phyloP scores from a whole-genome alignment of 2,329 filamentous ascomycete species.

The Xylaria sp. region DNA sequence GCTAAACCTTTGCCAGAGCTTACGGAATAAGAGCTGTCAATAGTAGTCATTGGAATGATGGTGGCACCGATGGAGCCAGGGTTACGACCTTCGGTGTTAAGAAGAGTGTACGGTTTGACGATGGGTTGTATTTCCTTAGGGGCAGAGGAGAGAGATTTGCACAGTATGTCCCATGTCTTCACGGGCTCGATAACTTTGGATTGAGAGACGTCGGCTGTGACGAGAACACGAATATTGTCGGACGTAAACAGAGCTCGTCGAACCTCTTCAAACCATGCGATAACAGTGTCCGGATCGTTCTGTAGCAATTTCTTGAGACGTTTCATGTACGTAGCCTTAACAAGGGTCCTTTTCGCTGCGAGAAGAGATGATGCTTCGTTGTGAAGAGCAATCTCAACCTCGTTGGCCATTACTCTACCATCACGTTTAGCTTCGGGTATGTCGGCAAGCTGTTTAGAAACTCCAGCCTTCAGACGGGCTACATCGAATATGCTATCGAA shows the following conservation, averaged over 20 bases:
- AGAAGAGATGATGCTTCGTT: slow-evolving; percentile 79
- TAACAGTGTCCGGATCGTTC: slow-evolving; percentile 77
- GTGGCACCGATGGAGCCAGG: slow-evolving; percentile 80
- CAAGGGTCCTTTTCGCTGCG: slow-evolving; percentile 82
- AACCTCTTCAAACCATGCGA: slow-evolving; percentile 81
- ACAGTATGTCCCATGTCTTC: slow-evolving; percentile 78
- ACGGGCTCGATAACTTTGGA: slow-evolving; percentile 78
- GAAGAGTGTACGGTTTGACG: slow-evolving; percentile 73
- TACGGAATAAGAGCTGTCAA: slow-evolving; percentile 91
- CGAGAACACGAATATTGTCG: slow-evolving; percentile 85
- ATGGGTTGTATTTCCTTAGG: slow-evolving; percentile 73
- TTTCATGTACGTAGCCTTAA: slow-evolving; percentile 88
- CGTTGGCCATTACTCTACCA: slow-evolving; percentile 74
- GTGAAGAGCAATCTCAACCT: slow-evolving; percentile 81
- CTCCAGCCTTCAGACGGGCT: slow-evolving; percentile 67
- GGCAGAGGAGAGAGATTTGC: slow-evolving; percentile 60
- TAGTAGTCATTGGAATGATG: slow-evolving; percentile 88
- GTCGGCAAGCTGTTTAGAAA: slow-evolving; percentile 88
- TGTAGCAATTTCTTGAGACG: slow-evolving; percentile 83
- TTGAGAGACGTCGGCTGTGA: slow-evolving; percentile 78
- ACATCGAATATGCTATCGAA: slow-evolving; percentile 91
- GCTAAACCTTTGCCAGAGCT: slow-evolving; percentile 79
- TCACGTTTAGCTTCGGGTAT: slow-evolving; percentile 92
- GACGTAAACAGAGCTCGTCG: slow-evolving; percentile 81
- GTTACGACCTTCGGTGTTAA: slow-evolving; percentile 78